These are phyloP conservation scores for Monosporascus ibericus DNA, from an alignment of 2,329 filamentous ascomycete species.

Conservation along the genomic window DNA sequence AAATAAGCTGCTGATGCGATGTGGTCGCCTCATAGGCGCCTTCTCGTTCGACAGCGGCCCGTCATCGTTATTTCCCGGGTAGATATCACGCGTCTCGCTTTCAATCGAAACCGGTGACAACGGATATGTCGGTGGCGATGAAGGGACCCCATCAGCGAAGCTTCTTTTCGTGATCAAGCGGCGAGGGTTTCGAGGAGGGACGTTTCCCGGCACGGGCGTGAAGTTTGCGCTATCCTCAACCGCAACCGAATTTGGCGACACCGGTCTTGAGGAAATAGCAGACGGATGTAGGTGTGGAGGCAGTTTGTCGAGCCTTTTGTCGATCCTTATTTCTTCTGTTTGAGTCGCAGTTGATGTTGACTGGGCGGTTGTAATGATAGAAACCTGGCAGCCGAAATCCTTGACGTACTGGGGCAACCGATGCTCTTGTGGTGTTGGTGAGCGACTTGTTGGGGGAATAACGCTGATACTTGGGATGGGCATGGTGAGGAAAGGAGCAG, in stretches of 20 bases:
- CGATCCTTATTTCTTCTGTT: slow-evolving; percentile 85
- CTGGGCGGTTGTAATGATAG: slow-evolving; percentile 41
- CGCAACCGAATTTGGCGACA: slow-evolving; percentile 39
- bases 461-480: slow-evolving; percentile 83
- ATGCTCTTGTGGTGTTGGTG: slow-evolving; percentile 69
- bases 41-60: slow-evolving; percentile 59
- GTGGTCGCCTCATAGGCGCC: slow-evolving; percentile 59
- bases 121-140: slow-evolving; percentile 37
- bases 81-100: slow-evolving; percentile 53
- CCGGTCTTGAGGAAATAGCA: slow-evolving; percentile 57
- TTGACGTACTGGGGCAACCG: slow-evolving; percentile 76
- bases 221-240: slow-evolving; percentile 37
- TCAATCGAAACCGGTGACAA: slow-evolving; percentile 18
- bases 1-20: slow-evolving; percentile 78
- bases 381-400: slow-evolving; percentile 76
- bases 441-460: slow-evolving; percentile 78
- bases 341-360: slow-evolving; percentile 59
- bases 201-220: slow-evolving; percentile 44
- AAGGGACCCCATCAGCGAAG: slow-evolving; percentile 39
- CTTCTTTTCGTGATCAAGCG: slow-evolving; percentile 44
- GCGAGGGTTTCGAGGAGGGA: slow-evolving; percentile 55
- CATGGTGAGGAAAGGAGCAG: slow-evolving; percentile 29
- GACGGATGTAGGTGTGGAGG: slow-evolving; percentile 76
- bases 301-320: slow-evolving; percentile 67
- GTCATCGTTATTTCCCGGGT: slow-evolving; percentile 76